Evolutionary conservation across 805 yeast species (phyloP).

Genomic region (Saitoella complicata): DNA sequence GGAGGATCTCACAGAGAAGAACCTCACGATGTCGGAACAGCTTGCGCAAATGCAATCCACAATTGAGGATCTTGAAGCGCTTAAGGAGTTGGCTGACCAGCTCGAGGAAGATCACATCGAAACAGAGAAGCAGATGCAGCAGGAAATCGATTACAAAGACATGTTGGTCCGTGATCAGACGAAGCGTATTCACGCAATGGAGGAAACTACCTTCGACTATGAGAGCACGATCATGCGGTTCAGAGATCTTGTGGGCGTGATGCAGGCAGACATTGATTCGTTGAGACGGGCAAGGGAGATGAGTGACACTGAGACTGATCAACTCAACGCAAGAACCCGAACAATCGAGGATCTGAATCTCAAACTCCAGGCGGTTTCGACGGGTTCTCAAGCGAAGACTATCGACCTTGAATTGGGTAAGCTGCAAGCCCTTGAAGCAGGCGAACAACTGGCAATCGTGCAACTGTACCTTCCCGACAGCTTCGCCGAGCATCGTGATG

Average conservation of each 20-base stretch:
- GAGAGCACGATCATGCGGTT: slow-evolving; percentile 12
- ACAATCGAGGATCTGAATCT: slow-evolving; percentile 14
- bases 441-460: slow-evolving; percentile 16
- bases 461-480: slow-evolving; percentile 6
- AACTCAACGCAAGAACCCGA: slow-evolving; percentile 8
- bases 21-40: slow-evolving; percentile 22
- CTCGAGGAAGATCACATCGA: slow-evolving; percentile 31
- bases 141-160: slow-evolving; percentile 21
- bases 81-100: slow-evolving; percentile 36
- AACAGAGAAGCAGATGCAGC: slow-evolving; percentile 28
- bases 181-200: slow-evolving; percentile 5
- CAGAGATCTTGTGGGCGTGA: slow-evolving; percentile 16
- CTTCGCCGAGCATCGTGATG: slow-evolving; percentile 5
- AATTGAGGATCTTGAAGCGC: slow-evolving; percentile 35
- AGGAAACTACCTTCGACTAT: slow-evolving; percentile 8
- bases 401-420: slow-evolving; percentile 16
- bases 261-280: slow-evolving; percentile 16
- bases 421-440: slow-evolving; percentile 15
- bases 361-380: slow-evolving; percentile 12
- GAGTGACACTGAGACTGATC: slow-evolving; percentile 7
- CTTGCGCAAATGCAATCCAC: slow-evolving; percentile 26
- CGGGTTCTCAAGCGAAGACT: slow-evolving; percentile 7
- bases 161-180: slow-evolving; percentile 9
- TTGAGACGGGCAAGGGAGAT: slow-evolving; percentile 9
- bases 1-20: slow-evolving; percentile 25